Base-by-base conservation (phyloP, 2,329 filamentous ascomycete species). In the Aureobasidium sp. region DNA sequence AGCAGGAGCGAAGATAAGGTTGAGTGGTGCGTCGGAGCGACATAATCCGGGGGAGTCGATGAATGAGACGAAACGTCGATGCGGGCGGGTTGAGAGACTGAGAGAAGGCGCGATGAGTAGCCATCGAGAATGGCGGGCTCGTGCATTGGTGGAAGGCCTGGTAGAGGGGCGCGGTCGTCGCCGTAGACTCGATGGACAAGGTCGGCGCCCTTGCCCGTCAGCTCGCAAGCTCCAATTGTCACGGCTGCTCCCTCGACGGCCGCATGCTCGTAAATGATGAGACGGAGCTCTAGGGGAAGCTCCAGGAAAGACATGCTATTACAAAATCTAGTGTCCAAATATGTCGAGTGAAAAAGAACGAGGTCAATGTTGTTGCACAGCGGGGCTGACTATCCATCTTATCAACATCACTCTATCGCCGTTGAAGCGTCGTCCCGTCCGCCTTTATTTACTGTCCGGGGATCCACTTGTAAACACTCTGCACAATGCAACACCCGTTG, bases 211-310 rank as follows among this genome's bases (percentile, higher is more conserved):
- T 67, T 65, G 61, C 72, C 70, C 19, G 68, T 69, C 29, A 74
- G 64, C 57, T 71, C 67, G 31, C 72, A 73, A 22, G 70, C 73
- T 50, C 72, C 70, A n/a, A 78, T 71, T 17, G 75, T 77, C 35
- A 77, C 70, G 17, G 66, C 64, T 31, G 71, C 68, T 35, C 67
- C 64, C 60, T 75, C 72, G 61, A 70, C 67, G 27, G 77, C 69
- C 19, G 74, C 71, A 62, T 72, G 72, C 37, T 72, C 70, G 68
- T 77, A 78, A 54, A 78, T 76, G 17, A 72, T 68, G 40, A 76
- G 75, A 48, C 76, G 71, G 27, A 78, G 65, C 67, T 78, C 76
- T 22, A 71, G 68, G 5, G 76, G 75, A 15, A 77, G 66, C 12
- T 66, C 64, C 45, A 73, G 61, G 58, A 74, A 54, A 62, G 57